Conservation (phyloP, 306 rosid species). For the Vigna nakashimae region DNA sequence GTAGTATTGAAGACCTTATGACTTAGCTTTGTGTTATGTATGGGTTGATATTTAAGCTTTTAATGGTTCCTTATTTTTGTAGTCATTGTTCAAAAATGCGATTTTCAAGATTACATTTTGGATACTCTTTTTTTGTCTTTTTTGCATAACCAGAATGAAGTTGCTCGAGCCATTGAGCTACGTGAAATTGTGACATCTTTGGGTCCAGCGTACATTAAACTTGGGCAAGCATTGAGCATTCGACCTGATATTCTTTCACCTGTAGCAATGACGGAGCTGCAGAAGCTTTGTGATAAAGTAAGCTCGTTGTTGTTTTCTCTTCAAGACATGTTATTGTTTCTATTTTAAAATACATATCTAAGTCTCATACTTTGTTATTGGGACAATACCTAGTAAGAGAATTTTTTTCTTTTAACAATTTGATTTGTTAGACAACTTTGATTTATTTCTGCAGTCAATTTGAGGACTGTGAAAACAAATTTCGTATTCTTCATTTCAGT, state of each 20-base stretch:
- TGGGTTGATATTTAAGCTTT: constrained; percentile 10
- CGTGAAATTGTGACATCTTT: constrained; percentile 97
- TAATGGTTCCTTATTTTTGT: constrained; percentile 35
- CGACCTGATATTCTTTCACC: constrained; percentile 98
- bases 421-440: constrained; percentile 33
- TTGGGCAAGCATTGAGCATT: constrained; percentile 98
- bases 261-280: constrained; percentile 92
- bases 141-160: constrained; percentile 83
- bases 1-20: constrained; percentile 27
- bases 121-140: constrained; percentile 30
- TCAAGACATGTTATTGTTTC: constrained; percentile 12
- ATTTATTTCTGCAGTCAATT: constrained; percentile 30
- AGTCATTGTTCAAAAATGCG: constrained; percentile 16
- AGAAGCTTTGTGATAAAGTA: constrained; percentile 98
- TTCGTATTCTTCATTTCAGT: constrained; percentile 21
- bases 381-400: constrained; percentile 24
- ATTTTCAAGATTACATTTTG: constrained; percentile 26
- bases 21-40: constrained; percentile 22
- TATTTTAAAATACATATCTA: constrained; percentile 29
- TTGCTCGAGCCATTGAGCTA: constrained; percentile 90
- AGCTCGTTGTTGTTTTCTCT: constrained; percentile 27
- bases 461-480: constrained; percentile 16
- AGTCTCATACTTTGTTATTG: background rate
- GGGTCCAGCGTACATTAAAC: constrained; percentile 99
- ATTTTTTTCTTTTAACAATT: background rate